A percentile compares a stretch with the other conserved stretches of the same genome.
phyloP scores from a whole-genome alignment of 352 stramenopile species.

The Phytopythium kandeliae region DNA sequence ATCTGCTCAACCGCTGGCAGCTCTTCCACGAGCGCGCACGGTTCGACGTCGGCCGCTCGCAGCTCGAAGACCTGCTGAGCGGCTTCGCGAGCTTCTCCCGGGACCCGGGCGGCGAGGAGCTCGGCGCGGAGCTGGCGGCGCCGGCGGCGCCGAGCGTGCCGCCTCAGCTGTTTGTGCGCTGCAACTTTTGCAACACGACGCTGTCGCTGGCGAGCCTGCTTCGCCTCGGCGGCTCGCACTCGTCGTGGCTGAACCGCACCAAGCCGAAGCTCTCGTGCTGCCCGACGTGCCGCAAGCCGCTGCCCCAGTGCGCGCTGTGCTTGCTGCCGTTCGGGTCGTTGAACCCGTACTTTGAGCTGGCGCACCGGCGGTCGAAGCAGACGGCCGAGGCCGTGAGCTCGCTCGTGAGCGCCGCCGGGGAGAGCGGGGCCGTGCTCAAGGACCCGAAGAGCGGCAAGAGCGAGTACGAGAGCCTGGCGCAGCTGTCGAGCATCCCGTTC shows the following conservation, averaged over 20 bases:
- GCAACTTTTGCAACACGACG: conserved; percentile 92
- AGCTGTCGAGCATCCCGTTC: conserved; percentile 91
- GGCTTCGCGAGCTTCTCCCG: conserved; percentile 52
- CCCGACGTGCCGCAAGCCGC: conserved; percentile 89
- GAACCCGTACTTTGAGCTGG: conserved; percentile 95
- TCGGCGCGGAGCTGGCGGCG: conserved; percentile 33
- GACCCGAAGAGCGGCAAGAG: conserved; percentile 43
- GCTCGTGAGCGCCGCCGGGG: conserved; percentile 23
- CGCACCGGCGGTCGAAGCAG: conserved; percentile 67
- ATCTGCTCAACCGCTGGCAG: conserved; percentile 92
- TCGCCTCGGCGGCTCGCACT: conserved; percentile 85
- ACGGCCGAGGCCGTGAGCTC: conserved; percentile 42
- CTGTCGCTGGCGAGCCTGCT: conserved; percentile 87
- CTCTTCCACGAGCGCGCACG: conserved; percentile 91
- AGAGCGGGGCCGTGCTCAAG: conserved; percentile 37
- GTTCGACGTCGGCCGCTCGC: conserved; percentile 90
- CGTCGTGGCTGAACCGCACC: conserved; percentile 84
- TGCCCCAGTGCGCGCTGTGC: conserved; percentile 92
- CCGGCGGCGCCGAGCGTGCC: conserved; percentile 51
- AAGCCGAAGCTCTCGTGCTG: conserved; percentile 90
- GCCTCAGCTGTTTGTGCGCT: conserved; percentile 92
- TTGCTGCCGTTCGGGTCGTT: conserved; percentile 90
- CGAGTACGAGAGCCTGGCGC: conserved; percentile 81
- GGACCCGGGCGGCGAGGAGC: conserved; percentile 38
- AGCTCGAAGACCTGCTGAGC: conserved; percentile 86